Percentiles rank a stretch among this genome's conserved stretches.
phyloP scores from a whole-genome alignment of 768 basidiomycete species.

The Omphalotus guepiniiformis region DNA sequence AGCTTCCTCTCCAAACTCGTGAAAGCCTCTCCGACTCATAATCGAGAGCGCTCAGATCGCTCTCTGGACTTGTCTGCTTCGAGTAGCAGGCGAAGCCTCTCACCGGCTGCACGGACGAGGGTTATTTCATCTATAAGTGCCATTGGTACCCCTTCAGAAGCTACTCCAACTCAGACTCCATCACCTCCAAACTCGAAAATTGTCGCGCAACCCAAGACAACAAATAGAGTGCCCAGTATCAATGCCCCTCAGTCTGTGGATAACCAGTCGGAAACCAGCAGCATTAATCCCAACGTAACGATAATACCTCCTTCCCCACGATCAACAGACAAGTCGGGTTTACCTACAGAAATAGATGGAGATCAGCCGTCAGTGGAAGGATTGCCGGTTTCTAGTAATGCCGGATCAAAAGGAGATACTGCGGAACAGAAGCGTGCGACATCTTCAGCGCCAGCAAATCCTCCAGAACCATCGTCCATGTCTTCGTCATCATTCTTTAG shows the following conservation, averaged over 20 bases:
- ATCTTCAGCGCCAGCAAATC: background rate
- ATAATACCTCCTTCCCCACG: constrained; percentile 5
- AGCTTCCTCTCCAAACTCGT: constrained; percentile 6
- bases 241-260: background rate
- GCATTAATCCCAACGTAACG: constrained; percentile 2
- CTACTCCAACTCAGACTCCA: background rate
- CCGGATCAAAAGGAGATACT: background rate
- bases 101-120: background rate
- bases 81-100: background rate
- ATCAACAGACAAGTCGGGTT: background rate
- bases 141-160: background rate
- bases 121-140: background rate
- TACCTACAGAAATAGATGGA: background rate
- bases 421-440: background rate
- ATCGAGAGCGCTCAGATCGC: constrained; percentile 1
- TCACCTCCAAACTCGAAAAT: constrained; percentile 1
- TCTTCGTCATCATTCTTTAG: background rate
- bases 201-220: background rate
- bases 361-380: background rate
- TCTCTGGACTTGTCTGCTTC: background rate
- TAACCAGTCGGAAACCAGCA: constrained; percentile 2
- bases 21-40: constrained; percentile 1
- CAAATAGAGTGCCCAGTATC: constrained; percentile 7
- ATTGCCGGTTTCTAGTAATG: constrained; percentile 1
- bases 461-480: background rate